Percentiles rank a stretch among this genome's conserved stretches.
phyloP scores from a whole-genome alignment of 2,329 filamentous ascomycete species.

The Tolypocladium endophyticum region DNA sequence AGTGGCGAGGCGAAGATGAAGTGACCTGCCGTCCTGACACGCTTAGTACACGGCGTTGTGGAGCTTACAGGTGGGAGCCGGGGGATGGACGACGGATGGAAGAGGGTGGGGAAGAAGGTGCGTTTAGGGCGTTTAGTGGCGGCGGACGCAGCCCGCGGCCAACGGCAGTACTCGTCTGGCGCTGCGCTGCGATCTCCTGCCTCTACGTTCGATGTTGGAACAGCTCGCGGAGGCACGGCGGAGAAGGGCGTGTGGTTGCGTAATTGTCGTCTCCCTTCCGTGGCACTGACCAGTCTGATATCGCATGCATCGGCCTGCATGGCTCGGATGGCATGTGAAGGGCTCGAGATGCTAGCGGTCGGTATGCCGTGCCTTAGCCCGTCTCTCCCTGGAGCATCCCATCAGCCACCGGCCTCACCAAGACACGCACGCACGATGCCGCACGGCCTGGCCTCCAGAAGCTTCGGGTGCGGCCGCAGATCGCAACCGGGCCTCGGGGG shows the following conservation, averaged over 20 bases:
- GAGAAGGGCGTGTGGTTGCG: not conserved
- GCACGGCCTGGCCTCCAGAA: not conserved
- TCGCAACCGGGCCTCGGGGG: not conserved
- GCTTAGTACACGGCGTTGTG: not conserved
- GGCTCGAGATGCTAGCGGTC: not conserved
- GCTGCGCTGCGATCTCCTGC: too few relatives aligned
- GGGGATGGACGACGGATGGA: not conserved
- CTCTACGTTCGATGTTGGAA: too few relatives aligned
- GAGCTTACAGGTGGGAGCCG: not conserved
- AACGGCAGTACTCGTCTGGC: too few relatives aligned
- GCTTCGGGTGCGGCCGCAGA: not conserved
- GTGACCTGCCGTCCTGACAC: not conserved
- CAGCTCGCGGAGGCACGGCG: too few relatives aligned
- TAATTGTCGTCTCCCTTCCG: not conserved
- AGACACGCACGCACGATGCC: not conserved
- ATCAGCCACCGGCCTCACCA: not conserved
- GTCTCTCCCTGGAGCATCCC: not conserved
- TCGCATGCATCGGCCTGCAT: not conserved
- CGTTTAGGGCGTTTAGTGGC: slow-evolving; percentile 1
- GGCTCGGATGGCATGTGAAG: not conserved
- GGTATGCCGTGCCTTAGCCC: not conserved
- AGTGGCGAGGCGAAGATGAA: not conserved
- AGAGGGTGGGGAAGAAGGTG: not conserved
- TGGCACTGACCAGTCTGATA: not conserved
- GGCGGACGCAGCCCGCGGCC: not conserved